A percentile compares a stretch with the other conserved stretches of the same genome.
Conservation (phyloP, 164 flowering plant species). For the Nelumbo lutea region DNA sequence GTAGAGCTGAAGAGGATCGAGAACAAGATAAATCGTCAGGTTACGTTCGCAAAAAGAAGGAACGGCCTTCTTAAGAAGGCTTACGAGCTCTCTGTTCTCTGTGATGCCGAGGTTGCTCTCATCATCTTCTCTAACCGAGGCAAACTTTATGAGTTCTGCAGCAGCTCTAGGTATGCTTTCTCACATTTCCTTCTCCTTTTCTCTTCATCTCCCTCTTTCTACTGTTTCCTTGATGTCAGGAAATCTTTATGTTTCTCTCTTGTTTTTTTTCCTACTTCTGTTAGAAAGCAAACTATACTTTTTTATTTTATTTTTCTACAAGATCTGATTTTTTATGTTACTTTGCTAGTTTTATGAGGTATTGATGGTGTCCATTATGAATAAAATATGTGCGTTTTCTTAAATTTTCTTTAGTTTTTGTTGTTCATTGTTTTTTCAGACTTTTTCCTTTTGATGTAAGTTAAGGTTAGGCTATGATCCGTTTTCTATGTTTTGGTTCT, state of each 20-base stretch:
- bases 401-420: neutral
- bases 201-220: neutral
- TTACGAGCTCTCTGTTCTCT: conserved; percentile 21
- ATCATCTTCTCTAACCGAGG: conserved; percentile 25
- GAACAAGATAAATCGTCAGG: conserved; percentile 26
- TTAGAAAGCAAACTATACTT: too few species aligned
- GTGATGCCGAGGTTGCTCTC: conserved; percentile 25
- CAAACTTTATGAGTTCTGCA: conserved; percentile 23
- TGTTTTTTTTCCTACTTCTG: neutral
- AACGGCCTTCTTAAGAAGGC: conserved; percentile 21
- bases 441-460: neutral
- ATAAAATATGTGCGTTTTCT: too few species aligned
- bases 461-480: neutral
- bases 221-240: neutral
- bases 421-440: neutral
- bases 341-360: neutral
- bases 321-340: neutral
- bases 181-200: neutral
- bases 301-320: neutral
- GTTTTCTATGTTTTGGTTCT: neutral
- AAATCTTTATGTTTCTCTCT: neutral
- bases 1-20: conserved; percentile 28
- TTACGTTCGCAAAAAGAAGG: conserved; percentile 19
- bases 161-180: conserved; percentile 11
- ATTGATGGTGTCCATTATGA: neutral